Conservation (phyloP, 2,329 filamentous ascomycete species). For the Scopulariopsis brevicaulis region DNA sequence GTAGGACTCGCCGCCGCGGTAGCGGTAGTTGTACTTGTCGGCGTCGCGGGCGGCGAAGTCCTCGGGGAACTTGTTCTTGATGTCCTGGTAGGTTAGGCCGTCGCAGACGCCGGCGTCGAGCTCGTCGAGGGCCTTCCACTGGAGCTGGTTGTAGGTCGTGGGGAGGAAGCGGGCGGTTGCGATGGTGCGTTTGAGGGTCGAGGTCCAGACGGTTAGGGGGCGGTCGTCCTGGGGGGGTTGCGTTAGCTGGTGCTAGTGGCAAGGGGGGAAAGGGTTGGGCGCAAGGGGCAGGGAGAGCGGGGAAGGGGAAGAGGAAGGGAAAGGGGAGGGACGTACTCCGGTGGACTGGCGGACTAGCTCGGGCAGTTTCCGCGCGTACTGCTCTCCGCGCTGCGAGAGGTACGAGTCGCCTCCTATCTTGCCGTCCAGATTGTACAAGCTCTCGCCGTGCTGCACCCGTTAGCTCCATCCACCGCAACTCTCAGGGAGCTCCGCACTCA, state of each 20-base stretch:
- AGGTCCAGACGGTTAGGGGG: constrained; percentile 51
- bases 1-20: constrained; percentile 90
- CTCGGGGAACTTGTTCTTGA: constrained; percentile 81
- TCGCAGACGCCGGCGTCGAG: constrained; percentile 95
- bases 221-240: constrained; percentile 37
- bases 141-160: constrained; percentile 76
- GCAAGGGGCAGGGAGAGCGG: not conserved
- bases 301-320: not conserved
- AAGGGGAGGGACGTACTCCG: constrained; percentile 45
- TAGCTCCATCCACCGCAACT: not conserved
- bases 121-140: constrained; percentile 98
- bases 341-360: constrained; percentile 77
- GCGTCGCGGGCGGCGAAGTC: constrained; percentile 94
- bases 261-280: no score
- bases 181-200: constrained; percentile 68
- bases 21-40: constrained; percentile 99
- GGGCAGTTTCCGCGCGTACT: constrained; percentile 77
- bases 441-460: constrained; percentile 70
- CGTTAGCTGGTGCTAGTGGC: constrained; percentile 5
- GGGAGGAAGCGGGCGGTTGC: constrained; percentile 80
- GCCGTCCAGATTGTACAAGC: constrained; percentile 79
- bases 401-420: constrained; percentile 88
- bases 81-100: constrained; percentile 90
- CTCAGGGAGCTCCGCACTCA: constrained; percentile 26
- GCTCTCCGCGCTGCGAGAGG: constrained; percentile 74